Evolutionary conservation across 306 rosid genomes (phyloP), one percentile per base, ranked within the genome.

Genomic region (Parietaria judaica): DNA sequence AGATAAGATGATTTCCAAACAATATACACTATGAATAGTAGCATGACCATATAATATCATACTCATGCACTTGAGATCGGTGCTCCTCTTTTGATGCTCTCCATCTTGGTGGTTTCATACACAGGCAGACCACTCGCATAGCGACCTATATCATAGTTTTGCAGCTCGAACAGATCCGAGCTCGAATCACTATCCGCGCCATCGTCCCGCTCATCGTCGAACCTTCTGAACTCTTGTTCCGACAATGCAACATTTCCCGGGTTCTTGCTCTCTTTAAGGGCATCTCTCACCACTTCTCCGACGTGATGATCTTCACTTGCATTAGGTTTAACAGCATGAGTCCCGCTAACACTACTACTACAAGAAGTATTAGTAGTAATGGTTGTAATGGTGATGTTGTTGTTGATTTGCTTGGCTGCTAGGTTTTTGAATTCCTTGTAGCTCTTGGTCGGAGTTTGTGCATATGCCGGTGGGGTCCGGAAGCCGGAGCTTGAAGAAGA

Each of bases 141-240:
- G 70, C 62, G 80, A 17, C 95, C 87, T 81, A 88, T 72, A 61
- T 92, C 97, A 84, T 82, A 92, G 81, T 82, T 92, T 69, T 86
- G 99, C 78, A 92, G 68, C 69, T 92, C 99, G 69, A 92, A 92
- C 60, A 92, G 81, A 76, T 92, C 99, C 51, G 99, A 92, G 59
- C 97, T 92, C 55, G 99, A 92, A 74, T 92, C 99, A 74, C 97
- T 86, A 3, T 92, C 99, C 44, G 74, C 97, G 46, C 94, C 94
- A 38, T 86, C 88, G 70, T 84, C 98, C 11, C 81, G 54, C 54
- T 75, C 67, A 38, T 69, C 69, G n/a, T 73, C 77, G 66, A 70
- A 60, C 58, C 60, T 79, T 72, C 2, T 68, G 76, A 62, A 58
- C 53, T 71, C 76, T 59, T 82, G 84, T 51, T 87, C 88, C 45